Evolutionary conservation across 768 basidiomycete genomes (phyloP).

Genomic region (Serendipita indica): DNA sequence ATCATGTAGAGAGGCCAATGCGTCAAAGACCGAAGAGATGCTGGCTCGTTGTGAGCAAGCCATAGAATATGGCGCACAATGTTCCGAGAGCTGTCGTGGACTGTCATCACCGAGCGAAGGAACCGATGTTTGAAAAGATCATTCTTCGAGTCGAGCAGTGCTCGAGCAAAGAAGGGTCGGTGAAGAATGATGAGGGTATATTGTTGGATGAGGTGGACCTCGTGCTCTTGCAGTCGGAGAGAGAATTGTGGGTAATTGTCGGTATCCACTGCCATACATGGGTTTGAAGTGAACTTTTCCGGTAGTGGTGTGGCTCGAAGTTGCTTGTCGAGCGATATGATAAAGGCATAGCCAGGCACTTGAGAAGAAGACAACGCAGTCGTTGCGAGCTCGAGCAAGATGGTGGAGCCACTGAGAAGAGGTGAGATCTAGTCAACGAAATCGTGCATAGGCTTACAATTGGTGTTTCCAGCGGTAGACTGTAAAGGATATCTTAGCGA

Average conservation of each 20-base stretch:
- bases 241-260: background rate
- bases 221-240: background rate
- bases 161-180: constrained; percentile 8
- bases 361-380: background rate
- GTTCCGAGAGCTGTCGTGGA: background rate
- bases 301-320: background rate
- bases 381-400: background rate
- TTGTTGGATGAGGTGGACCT: background rate
- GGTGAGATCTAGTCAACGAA: background rate
- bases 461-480: constrained; percentile 10
- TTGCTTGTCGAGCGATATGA: constrained; percentile 3
- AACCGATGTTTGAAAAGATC: constrained; percentile 7
- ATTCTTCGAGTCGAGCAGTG: background rate
- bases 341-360: background rate
- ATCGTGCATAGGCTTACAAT: background rate
- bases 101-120: constrained; percentile 6
- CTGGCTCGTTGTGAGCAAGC: background rate
- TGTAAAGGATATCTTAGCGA: too few species aligned
- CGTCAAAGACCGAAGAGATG: background rate
- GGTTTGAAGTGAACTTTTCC: background rate
- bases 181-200: constrained; percentile 4
- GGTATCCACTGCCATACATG: background rate
- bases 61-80: background rate
- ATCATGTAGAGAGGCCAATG: background rate
- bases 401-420: background rate